Evolutionary conservation across 805 yeast species (phyloP).

Genomic region (Ogataea siamensis): DNA sequence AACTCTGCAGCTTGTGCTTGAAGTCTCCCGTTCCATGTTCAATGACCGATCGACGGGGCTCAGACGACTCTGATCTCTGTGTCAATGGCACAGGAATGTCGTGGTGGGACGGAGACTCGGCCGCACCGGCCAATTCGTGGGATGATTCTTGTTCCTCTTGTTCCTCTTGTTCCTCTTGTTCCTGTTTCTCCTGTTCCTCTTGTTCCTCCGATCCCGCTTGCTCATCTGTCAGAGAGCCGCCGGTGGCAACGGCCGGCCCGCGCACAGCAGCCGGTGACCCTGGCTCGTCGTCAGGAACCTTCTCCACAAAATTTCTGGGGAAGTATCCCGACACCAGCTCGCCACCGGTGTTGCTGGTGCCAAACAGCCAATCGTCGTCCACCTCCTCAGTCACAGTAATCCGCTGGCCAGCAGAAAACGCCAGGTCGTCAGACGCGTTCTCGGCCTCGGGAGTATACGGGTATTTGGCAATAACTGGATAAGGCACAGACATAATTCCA

Average conservation of each 20-base stretch:
- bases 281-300: slow-evolving; percentile 9
- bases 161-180: neutral
- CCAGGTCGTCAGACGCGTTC: slow-evolving; percentile 83
- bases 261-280: no score
- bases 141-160: neutral
- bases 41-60: neutral
- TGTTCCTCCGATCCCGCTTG: neutral
- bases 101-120: neutral
- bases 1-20: slow-evolving; percentile 48
- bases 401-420: slow-evolving; percentile 62
- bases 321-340: slow-evolving; percentile 65
- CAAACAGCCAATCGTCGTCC: slow-evolving; percentile 91
- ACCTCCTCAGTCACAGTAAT: slow-evolving; percentile 77
- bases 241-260: neutral
- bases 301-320: slow-evolving; percentile 78
- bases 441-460: slow-evolving; percentile 35
- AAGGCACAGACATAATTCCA: slow-evolving; percentile 26
- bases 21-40: slow-evolving; percentile 25
- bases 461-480: slow-evolving; percentile 30
- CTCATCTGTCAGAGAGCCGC: neutral
- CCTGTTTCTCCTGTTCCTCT: neutral
- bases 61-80: neutral
- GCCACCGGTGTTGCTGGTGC: slow-evolving; percentile 52
- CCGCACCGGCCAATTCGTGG: neutral
- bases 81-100: neutral